phyloP scores from a whole-genome alignment of 768 basidiomycete species.

The Gyrodon lividus region DNA sequence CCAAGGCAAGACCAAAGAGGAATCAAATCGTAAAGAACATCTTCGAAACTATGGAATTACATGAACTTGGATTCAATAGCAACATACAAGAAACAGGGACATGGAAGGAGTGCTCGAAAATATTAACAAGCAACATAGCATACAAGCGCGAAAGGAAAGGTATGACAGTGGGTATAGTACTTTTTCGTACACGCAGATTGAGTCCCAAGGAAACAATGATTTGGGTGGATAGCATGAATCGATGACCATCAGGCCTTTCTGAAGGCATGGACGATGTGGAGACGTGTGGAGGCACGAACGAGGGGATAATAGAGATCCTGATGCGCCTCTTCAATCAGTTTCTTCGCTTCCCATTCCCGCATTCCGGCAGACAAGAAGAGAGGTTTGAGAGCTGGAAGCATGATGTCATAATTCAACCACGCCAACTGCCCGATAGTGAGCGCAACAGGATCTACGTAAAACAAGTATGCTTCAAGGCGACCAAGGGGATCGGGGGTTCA shows the following conservation, averaged over 20 bases:
- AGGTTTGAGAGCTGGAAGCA: slow-evolving; percentile 62
- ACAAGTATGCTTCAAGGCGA: slow-evolving; percentile 10
- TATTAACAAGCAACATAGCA: slow-evolving; percentile 71
- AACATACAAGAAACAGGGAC: slow-evolving; percentile 8
- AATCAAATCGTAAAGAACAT: not conserved
- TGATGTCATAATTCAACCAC: slow-evolving; percentile 70
- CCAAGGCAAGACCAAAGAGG: not conserved
- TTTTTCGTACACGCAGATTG: slow-evolving; percentile 22
- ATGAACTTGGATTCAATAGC: not conserved
- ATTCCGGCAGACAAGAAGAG: slow-evolving; percentile 55
- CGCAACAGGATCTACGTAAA: slow-evolving; percentile 47
- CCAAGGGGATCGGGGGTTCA: slow-evolving; percentile 6
- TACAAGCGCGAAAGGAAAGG: slow-evolving; percentile 8
- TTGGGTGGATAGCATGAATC: not conserved
- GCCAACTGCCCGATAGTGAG: slow-evolving; percentile 68
- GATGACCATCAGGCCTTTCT: slow-evolving; percentile 26
- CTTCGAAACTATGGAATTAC: slow-evolving; percentile 6
- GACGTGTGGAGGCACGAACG: slow-evolving; percentile 46
- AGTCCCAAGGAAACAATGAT: slow-evolving; percentile 17
- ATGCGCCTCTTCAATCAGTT: slow-evolving; percentile 61
- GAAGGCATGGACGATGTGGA: slow-evolving; percentile 60
- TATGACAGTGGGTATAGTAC: slow-evolving; percentile 22
- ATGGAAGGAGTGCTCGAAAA: slow-evolving; percentile 71
- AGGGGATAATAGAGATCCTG: slow-evolving; percentile 63
- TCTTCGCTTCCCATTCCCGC: slow-evolving; percentile 51